A percentile compares a stretch with the other conserved stretches of the same genome.
Conservation (phyloP, 139 green algal genomes). For the Chlamydomonas sp. region DNA sequence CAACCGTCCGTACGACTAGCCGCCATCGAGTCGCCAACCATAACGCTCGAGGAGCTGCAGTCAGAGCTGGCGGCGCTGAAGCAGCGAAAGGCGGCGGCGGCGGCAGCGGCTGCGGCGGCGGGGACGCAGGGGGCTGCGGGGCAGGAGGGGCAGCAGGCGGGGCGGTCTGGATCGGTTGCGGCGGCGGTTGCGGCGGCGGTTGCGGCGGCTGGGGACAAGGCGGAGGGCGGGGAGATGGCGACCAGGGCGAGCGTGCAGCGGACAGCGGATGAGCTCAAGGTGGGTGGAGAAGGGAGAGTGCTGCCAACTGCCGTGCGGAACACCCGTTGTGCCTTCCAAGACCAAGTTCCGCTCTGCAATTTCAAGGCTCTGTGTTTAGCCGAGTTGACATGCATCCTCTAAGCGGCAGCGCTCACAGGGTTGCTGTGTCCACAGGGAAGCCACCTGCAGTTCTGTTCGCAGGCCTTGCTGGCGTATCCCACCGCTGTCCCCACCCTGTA, state of each 20-base stretch:
- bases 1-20: slow-evolving; percentile 26
- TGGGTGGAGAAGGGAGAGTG: neutral
- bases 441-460: too few relatives aligned
- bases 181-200: too few relatives aligned
- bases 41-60: slow-evolving; percentile 21
- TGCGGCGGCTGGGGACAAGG: neutral
- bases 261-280: slow-evolving; percentile 14
- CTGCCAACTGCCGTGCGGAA: too few relatives aligned
- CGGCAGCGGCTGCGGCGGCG: neutral
- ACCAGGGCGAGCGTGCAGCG: neutral
- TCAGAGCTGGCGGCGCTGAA: slow-evolving; percentile 29
- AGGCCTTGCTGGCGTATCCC: too few relatives aligned
- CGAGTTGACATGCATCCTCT: too few relatives aligned
- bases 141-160: neutral
- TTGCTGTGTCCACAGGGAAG: too few relatives aligned
- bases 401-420: too few relatives aligned
- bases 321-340: too few relatives aligned
- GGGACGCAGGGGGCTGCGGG: neutral
- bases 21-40: slow-evolving; percentile 15
- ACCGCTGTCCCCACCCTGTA: too few relatives aligned
- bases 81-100: slow-evolving; percentile 40
- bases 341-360: too few relatives aligned
- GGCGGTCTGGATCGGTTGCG: neutral
- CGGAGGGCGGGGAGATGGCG: neutral
- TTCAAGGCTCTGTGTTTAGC: too few relatives aligned